A percentile compares a stretch with the other conserved stretches of the same genome.
Conservation (phyloP, 1,284 basidiomycete genomes). For the Kwoniella shivajii region DNA sequence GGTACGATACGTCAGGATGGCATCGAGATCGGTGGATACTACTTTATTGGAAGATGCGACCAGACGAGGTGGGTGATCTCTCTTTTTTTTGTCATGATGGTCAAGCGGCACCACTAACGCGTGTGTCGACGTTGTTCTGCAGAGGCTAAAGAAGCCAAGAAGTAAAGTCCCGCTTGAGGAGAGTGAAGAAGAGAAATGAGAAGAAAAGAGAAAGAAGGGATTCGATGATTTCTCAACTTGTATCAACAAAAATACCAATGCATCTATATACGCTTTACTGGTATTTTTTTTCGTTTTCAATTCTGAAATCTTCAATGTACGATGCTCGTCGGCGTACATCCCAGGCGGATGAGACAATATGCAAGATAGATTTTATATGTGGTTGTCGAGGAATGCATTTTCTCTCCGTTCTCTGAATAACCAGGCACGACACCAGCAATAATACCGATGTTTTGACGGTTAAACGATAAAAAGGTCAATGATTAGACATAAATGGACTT, state of each 20-base stretch:
- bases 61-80: constrained; percentile 70
- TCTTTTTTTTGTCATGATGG: neutral
- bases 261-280: constrained; percentile 18
- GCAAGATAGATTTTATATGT: too few species aligned
- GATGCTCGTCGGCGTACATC: too few species aligned
- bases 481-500: too few species aligned
- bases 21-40: constrained; percentile 90
- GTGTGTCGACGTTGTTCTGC: neutral
- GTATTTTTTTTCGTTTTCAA: neutral
- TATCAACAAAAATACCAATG: constrained; percentile 18
- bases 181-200: neutral
- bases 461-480: too few species aligned
- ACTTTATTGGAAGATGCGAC: constrained; percentile 97
- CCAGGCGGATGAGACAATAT: too few species aligned
- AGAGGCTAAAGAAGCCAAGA: constrained; percentile 48
- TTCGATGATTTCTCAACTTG: neutral
- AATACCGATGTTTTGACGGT: too few species aligned
- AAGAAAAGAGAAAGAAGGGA: neutral
- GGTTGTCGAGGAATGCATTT: too few species aligned
- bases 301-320: too few species aligned
- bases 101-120: neutral
- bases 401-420: too few species aligned
- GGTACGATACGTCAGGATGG: constrained; percentile 94
- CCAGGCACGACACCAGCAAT: too few species aligned
- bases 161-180: constrained; percentile 16